Evolutionary conservation across 2,329 filamentous ascomycete genomes (phyloP).

Genomic region (Cladosporium sp.): DNA sequence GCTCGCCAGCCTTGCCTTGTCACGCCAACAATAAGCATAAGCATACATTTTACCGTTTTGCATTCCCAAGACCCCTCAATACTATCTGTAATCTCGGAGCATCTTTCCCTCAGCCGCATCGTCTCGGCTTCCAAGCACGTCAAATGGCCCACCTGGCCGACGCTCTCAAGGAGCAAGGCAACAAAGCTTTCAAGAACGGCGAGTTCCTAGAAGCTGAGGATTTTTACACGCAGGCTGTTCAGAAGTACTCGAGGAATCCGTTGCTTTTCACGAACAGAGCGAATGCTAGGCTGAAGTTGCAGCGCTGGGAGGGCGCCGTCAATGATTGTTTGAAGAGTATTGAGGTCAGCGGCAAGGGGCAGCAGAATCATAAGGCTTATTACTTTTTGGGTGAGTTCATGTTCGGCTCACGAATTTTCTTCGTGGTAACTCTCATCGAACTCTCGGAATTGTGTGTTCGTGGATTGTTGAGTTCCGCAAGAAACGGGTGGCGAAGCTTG

Average conservation of each 20-base stretch:
- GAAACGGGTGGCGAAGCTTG: too few relatives aligned
- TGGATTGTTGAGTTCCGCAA: too few relatives aligned
- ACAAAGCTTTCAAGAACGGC: conserved; percentile 58
- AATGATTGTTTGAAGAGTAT: conserved; percentile 74
- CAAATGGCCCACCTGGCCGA: conserved; percentile 37
- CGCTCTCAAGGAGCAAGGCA: conserved; percentile 51
- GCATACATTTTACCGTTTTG: neutral
- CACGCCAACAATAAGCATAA: neutral
- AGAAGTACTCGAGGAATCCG: conserved; percentile 70
- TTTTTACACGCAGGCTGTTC: conserved; percentile 73
- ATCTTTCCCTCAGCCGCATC: neutral
- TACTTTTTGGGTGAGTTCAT: conserved; percentile 59
- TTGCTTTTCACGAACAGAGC: conserved; percentile 86
- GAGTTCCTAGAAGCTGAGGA: conserved; percentile 62
- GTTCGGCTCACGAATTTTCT: neutral
- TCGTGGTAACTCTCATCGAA: too few relatives aligned
- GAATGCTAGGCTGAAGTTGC: conserved; percentile 71
- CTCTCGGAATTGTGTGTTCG: neutral
- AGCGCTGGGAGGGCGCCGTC: conserved; percentile 68
- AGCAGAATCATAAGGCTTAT: conserved; percentile 63
- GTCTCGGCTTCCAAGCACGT: neutral
- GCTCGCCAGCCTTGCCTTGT: neutral
- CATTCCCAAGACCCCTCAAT: neutral
- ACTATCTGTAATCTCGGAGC: too few relatives aligned
- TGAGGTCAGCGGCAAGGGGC: conserved; percentile 50